Evolutionary conservation across 345 rosid genomes (phyloP).

Genomic region (Theobroma cacao): DNA sequence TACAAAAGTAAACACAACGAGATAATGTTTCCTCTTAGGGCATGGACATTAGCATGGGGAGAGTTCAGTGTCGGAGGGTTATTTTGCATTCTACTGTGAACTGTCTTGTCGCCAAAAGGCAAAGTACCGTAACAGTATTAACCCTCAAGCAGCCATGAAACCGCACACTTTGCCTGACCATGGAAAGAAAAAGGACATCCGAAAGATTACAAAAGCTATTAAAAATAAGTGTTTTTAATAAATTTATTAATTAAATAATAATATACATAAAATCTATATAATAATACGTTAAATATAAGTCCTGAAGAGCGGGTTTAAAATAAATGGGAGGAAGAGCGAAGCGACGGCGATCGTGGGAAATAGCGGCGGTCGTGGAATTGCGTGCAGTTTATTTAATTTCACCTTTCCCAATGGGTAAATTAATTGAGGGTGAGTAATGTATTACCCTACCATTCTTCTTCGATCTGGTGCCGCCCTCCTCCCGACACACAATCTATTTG

Average conservation of each 20-base stretch:
- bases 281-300: too few species aligned
- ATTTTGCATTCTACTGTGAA: neutral
- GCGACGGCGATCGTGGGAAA: too few species aligned
- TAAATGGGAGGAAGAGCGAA: too few species aligned
- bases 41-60: neutral
- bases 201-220: neutral
- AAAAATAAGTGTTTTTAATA: neutral
- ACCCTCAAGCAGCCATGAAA: neutral
- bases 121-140: neutral
- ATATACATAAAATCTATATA: too few species aligned
- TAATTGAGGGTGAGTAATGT: neutral
- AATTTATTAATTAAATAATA: too few species aligned
- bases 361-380: neutral
- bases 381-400: neutral
- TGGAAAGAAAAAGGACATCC: neutral
- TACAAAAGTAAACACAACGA: too few species aligned
- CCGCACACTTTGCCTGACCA: neutral
- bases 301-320: too few species aligned
- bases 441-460: conserved; percentile 1
- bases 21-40: neutral
- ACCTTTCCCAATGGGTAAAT: too few species aligned
- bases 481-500: neutral
- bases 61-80: neutral
- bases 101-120: neutral
- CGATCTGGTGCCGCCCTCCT: conserved; percentile 14